Conservation (phyloP, 768 basidiomycete species). For the Boletus tomentosulus region DNA sequence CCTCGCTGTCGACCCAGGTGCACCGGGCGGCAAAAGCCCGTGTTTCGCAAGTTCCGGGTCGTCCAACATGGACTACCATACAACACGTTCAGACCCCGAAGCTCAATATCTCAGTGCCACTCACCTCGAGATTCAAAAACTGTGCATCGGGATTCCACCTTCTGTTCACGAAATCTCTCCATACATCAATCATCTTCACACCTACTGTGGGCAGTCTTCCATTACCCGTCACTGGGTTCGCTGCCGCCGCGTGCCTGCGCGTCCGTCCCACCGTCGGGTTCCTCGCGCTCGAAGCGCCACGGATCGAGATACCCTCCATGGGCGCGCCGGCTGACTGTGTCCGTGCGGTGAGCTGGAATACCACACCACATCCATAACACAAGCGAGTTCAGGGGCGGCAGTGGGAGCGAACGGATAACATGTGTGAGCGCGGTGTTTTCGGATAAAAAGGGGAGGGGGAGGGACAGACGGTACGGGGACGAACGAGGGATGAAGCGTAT, state of each 20-base stretch:
- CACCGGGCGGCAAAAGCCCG: constrained; percentile 67
- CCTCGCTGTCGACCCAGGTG: constrained; percentile 52
- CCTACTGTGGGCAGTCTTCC: constrained; percentile 19
- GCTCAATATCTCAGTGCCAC: constrained; percentile 22
- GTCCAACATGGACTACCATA: constrained; percentile 63
- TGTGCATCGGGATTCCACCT: constrained; percentile 67
- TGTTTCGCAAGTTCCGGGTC: constrained; percentile 75
- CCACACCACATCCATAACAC: constrained; percentile 15
- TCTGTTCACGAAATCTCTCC: constrained; percentile 69
- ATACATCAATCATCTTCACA: constrained; percentile 54
- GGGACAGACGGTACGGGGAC: constrained; percentile 2
- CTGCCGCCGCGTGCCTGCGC: constrained; percentile 55
- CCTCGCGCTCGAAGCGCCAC: constrained; percentile 54
- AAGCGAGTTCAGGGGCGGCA: constrained; percentile 20
- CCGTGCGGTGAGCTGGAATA: constrained; percentile 40
- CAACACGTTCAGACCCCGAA: constrained; percentile 5
- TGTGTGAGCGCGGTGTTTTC: constrained; percentile 37
- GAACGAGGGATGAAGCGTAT: constrained; percentile 5
- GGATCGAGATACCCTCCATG: constrained; percentile 58
- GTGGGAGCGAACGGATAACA: constrained; percentile 29
- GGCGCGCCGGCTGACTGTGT: constrained; percentile 31
- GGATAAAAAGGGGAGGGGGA: constrained; percentile 3
- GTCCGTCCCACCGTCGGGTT: constrained; percentile 45
- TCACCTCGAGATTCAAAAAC: constrained; percentile 81
- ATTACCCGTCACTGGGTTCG: constrained; percentile 8